Evolutionary conservation across 2,329 filamentous ascomycete genomes (phyloP).

Genomic region (Aspergillus proliferans): DNA sequence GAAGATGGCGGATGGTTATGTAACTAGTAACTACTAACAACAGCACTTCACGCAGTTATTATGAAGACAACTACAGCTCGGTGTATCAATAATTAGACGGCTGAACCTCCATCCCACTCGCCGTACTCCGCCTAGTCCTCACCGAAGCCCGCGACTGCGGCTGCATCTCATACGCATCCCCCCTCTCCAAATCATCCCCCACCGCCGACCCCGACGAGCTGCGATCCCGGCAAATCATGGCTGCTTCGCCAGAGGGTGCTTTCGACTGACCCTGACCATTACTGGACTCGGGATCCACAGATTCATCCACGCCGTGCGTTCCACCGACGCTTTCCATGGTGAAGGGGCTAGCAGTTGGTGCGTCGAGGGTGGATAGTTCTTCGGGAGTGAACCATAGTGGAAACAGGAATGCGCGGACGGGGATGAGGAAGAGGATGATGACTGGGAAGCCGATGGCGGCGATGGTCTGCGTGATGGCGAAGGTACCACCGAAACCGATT

Average conservation of each 20-base stretch:
- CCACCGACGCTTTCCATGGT: conserved; percentile 72
- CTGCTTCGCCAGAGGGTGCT: conserved; percentile 10
- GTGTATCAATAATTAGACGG: too few species aligned
- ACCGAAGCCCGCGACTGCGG: conserved; percentile 9
- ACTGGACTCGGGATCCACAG: conserved; percentile 5
- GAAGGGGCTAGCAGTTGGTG: conserved; percentile 67
- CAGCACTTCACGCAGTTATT: too few species aligned
- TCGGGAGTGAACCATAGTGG: conserved; percentile 55
- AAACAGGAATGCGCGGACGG: conserved; percentile 58
- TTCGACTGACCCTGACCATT: conserved; percentile 1
- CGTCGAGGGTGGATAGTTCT: conserved; percentile 61
- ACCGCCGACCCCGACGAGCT: conserved; percentile 24
- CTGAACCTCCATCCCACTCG: conserved; percentile 13
- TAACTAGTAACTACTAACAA: too few species aligned
- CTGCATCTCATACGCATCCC: conserved; percentile 35
- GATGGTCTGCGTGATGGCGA: conserved; percentile 77
- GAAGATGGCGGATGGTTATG: too few species aligned
- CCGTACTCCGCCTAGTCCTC: conserved; percentile 15
- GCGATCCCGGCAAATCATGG: conserved; percentile 12
- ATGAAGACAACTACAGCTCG: too few species aligned
- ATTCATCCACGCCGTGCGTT: conserved; percentile 44
- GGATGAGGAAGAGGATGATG: conserved; percentile 64
- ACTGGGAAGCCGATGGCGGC: conserved; percentile 76
- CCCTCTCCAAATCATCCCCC: conserved; percentile 37
- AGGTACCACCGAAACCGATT: conserved; percentile 67